phyloP scores from a whole-genome alignment of 2,329 filamentous ascomycete genomes.

The Alternaria rosae region DNA sequence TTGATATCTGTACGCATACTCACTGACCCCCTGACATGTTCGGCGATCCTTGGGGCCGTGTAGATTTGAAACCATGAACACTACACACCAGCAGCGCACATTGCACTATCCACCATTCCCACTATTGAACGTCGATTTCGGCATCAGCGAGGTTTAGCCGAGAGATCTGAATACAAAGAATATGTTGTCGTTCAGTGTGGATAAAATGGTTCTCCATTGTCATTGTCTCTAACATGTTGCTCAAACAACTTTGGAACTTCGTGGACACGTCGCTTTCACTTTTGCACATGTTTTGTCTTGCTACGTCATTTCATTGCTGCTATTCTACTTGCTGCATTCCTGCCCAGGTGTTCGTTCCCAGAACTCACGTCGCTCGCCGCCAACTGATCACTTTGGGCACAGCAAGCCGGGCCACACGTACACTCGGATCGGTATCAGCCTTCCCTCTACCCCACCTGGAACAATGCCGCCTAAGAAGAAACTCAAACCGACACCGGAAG shows the following conservation, averaged over 20 bases:
- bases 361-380: not conserved
- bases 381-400: not conserved
- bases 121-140: constrained; percentile 3
- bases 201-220: not conserved
- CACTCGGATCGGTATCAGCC: not conserved
- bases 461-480: not conserved
- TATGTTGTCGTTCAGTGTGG: not conserved
- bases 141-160: not conserved
- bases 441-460: not conserved
- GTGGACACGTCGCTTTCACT: not conserved
- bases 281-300: not conserved
- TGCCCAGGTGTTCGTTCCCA: not conserved
- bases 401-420: not conserved
- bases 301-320: not conserved
- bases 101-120: not conserved
- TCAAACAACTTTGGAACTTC: not conserved
- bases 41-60: not conserved
- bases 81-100: not conserved
- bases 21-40: not conserved
- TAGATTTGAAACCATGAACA: not conserved
- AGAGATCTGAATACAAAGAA: not conserved
- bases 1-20: not conserved
- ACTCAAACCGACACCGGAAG: not conserved
- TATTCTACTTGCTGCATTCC: not conserved
- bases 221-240: not conserved